Conservation (phyloP, 2,329 filamentous ascomycete species). For the Fusarium albosuccineum region DNA sequence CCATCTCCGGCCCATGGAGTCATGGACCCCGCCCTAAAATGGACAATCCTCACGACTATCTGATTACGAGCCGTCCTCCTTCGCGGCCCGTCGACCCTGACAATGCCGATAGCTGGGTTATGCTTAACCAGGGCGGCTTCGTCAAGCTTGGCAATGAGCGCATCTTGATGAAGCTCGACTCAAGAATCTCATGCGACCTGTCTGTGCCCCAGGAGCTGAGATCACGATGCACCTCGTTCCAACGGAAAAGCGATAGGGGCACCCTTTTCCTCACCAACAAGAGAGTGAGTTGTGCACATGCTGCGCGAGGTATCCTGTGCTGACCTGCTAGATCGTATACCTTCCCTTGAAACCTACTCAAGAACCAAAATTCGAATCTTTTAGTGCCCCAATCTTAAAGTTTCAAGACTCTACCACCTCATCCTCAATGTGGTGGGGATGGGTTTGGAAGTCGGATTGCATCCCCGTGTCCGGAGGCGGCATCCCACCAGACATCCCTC, state of each 20-base stretch:
- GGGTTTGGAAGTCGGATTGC: conserved; percentile 86
- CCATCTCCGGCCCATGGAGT: conserved; percentile 50
- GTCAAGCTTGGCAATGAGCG: conserved; percentile 88
- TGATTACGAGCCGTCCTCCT: conserved; percentile 53
- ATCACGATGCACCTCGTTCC: conserved; percentile 72
- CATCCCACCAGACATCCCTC: conserved; percentile 78
- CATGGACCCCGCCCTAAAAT: conserved; percentile 52
- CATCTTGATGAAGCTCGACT: conserved; percentile 82
- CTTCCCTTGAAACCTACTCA: conserved; percentile 78
- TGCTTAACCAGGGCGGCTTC: conserved; percentile 85
- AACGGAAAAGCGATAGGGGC: conserved; percentile 80
- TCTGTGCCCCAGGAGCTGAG: conserved; percentile 75
- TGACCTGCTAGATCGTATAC: conserved; percentile 78
- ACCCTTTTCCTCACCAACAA: conserved; percentile 87
- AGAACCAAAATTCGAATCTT: conserved; percentile 78
- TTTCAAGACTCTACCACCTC: conserved; percentile 85
- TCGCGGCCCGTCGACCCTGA: conserved; percentile 62
- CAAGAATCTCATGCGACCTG: conserved; percentile 81
- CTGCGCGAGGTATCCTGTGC: conserved; percentile 7
- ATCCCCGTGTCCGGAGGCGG: conserved; percentile 87
- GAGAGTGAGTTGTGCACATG: conserved; percentile 68
- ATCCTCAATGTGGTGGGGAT: conserved; percentile 91
- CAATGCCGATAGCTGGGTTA: conserved; percentile 81
- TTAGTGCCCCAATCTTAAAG: conserved; percentile 89
- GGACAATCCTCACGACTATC: conserved; percentile 58